Base-by-base conservation (phyloP, 129 eudicot genomes). In the Centaurea solstitialis region DNA sequence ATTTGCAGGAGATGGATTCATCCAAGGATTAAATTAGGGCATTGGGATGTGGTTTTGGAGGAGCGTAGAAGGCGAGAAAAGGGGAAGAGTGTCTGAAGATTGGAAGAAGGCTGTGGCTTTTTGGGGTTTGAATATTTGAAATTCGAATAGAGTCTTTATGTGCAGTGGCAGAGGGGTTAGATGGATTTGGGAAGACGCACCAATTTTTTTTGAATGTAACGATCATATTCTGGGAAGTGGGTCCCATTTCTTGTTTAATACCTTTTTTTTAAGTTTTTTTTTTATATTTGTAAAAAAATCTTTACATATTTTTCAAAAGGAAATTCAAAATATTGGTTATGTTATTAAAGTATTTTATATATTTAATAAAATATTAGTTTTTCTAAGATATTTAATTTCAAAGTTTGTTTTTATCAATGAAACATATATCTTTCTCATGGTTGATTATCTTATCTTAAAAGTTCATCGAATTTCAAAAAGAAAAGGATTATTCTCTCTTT, bases 91-190 rank as follows among this genome's bases (percentile, higher is more conserved):
- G 85, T 76, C 76, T 76, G 77, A 33, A 22, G 80, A 40, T 50
- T 38, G 40, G 43, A 6, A 39, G 47, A 47, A 70, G 65, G 68
- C 37, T 61, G 53, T 23, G 69, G 78, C 39, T 33, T 33, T 68
- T 33, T 68, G 22, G 78, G 17, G 15, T 79, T 88, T 85, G 74
- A 88, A 85, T 70, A 40, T 88, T 88, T 82, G 84, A 88, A 88
- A 35, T 88, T 85, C 83, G 91, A 88, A 87, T 74, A n/a, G 9
- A 9, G 65, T 57, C 65, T 57, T 57, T 57, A 57, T 57, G 65
- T 57, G 65, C 21, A 57, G 84, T 10, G 78, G 78, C 22, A 28
- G 57, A n/a, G 61, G 43, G 62, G 57, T 15, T 53, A 8, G 62
- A 53, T 69, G 37, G 37, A 33, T 69, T 64, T 26, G 30, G 68